Evolutionary conservation across 805 yeast species (phyloP).

Genomic region (Candida schatavii): DNA sequence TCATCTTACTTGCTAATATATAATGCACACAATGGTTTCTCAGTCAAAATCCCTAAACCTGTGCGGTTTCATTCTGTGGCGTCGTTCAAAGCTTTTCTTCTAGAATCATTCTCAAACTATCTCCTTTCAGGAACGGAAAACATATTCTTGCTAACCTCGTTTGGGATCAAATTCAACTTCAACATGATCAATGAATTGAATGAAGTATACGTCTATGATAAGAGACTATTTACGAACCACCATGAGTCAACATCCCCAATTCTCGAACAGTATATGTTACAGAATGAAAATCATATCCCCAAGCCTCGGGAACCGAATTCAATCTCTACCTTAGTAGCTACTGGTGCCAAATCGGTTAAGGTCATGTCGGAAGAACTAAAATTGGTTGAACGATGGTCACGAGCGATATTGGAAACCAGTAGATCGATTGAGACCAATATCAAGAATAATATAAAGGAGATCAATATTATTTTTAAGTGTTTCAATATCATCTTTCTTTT

Average conservation of each 20-base stretch:
- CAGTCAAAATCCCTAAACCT: constrained; percentile 36
- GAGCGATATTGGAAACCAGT: constrained; percentile 43
- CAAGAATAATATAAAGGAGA: constrained; percentile 27
- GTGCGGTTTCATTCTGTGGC: constrained; percentile 34
- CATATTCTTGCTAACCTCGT: constrained; percentile 58
- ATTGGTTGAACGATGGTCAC: constrained; percentile 51
- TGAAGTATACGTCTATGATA: constrained; percentile 63
- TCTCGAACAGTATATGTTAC: constrained; percentile 9
- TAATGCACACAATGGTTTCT: constrained; percentile 38
- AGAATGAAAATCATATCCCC: constrained; percentile 4
- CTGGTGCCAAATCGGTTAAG: constrained; percentile 11
- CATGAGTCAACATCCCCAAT: constrained; percentile 6
- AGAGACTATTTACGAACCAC: constrained; percentile 50
- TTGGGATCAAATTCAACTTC: constrained; percentile 59
- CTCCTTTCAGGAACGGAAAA: constrained; percentile 23
- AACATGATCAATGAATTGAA: constrained; percentile 48
- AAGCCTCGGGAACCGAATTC: neutral
- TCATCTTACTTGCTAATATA: constrained; percentile 26
- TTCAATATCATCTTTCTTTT: constrained; percentile 49
- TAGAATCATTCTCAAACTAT: constrained; percentile 23
- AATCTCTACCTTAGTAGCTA: constrained; percentile 2
- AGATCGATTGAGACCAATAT: constrained; percentile 27
- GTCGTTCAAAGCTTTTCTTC: constrained; percentile 29
- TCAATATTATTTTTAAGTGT: constrained; percentile 43
- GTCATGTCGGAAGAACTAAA: constrained; percentile 35